phyloP scores from a whole-genome alignment of 1,284 basidiomycete genomes.

The Apiotrichum gamsii region DNA sequence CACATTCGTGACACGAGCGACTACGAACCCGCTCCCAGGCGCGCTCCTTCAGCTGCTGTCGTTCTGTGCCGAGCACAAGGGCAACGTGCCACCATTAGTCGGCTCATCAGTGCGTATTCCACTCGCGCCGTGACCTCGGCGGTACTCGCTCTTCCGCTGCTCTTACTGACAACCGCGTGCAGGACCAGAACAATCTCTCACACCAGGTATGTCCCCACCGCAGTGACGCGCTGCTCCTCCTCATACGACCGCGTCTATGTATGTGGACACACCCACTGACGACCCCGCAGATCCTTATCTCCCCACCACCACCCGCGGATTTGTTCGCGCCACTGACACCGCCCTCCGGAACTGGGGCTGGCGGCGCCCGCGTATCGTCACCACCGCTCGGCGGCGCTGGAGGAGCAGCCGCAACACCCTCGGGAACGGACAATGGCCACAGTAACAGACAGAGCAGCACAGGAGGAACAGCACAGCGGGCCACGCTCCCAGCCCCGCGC shows the following conservation, averaged over 20 bases:
- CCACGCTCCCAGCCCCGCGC: constrained; percentile 2
- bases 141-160: neutral
- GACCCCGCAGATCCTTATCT: constrained; percentile 35
- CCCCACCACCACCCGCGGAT: constrained; percentile 36
- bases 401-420: too few relatives aligned
- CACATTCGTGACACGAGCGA: constrained; percentile 14
- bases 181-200: constrained; percentile 32
- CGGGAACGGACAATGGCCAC: too few relatives aligned
- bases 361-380: too few relatives aligned
- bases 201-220: constrained; percentile 20
- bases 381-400: too few relatives aligned
- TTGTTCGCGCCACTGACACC: constrained; percentile 37
- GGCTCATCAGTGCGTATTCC: constrained; percentile 20
- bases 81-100: constrained; percentile 34
- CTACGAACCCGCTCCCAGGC: constrained; percentile 19
- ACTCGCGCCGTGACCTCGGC: too few relatives aligned
- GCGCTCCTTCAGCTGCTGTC: constrained; percentile 35
- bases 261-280: too few relatives aligned
- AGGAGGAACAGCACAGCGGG: too few relatives aligned
- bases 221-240: neutral
- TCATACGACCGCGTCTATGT: neutral
- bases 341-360: too few relatives aligned
- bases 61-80: constrained; percentile 35
- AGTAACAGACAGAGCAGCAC: too few relatives aligned
- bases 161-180: neutral